Conservation (phyloP, 2,329 filamentous ascomycete species). For the Sporothrix humicola region DNA sequence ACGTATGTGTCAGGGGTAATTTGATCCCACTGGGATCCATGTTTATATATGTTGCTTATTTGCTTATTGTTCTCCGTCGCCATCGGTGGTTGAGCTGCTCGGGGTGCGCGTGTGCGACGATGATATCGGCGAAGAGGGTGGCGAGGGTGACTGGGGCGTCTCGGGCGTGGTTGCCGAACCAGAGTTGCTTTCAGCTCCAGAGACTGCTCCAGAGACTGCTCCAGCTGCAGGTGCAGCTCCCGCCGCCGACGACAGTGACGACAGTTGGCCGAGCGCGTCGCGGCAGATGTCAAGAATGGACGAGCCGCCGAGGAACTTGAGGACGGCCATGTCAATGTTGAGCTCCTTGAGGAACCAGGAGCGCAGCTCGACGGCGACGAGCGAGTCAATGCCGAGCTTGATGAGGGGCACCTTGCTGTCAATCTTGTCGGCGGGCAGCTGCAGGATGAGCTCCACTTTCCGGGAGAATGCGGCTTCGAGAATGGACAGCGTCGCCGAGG, state of each 20-base stretch:
- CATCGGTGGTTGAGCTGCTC: conserved; percentile 24
- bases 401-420: conserved; percentile 40
- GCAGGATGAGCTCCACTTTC: conserved; percentile 36
- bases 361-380: conserved; percentile 53
- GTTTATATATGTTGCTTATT: too few relatives aligned
- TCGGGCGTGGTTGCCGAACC: neutral
- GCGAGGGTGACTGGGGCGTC: neutral
- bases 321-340: conserved; percentile 45
- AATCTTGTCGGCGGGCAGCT: conserved; percentile 32
- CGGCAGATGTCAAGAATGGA: conserved; percentile 35
- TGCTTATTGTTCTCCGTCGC: neutral
- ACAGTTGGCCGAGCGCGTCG: conserved; percentile 33
- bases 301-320: conserved; percentile 46
- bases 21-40: too few relatives aligned
- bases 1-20: too few relatives aligned
- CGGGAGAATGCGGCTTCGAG: conserved; percentile 31
- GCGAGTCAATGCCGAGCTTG: conserved; percentile 49
- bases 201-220: too few relatives aligned
- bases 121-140: conserved; percentile 13
- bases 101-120: conserved; percentile 30
- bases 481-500: conserved; percentile 18
- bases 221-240: neutral
- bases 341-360: conserved; percentile 50
- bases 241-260: conserved; percentile 20
- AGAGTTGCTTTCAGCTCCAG: neutral